A percentile compares a stretch with the other conserved stretches of the same genome.
Conservation (phyloP, 441 rosid species). For the Lepidium campestre region DNA sequence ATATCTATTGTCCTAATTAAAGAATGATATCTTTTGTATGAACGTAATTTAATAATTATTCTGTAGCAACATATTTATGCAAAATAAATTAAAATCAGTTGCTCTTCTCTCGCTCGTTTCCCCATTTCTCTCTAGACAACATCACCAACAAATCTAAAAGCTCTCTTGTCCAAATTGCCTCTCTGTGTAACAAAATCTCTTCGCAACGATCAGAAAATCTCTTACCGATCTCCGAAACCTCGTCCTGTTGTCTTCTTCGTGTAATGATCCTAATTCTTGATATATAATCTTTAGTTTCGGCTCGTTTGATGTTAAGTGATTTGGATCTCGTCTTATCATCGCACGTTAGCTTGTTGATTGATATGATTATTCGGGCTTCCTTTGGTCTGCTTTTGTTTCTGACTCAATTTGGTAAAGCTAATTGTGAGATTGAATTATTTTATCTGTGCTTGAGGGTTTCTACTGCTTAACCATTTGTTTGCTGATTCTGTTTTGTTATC, state of each 20-base stretch:
- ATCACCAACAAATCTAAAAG: constrained; percentile 17
- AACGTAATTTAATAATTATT: not conserved
- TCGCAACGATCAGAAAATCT: not conserved
- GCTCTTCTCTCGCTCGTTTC: not conserved
- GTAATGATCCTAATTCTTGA: not conserved
- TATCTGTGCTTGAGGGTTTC: constrained; percentile 1
- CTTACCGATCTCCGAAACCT: not conserved
- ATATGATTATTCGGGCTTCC: not conserved
- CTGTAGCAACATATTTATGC: not conserved
- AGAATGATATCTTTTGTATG: no score
- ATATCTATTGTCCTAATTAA: no score
- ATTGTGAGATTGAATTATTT: not conserved
- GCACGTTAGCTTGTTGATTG: not conserved
- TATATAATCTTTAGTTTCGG: not conserved
- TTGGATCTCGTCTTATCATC: not conserved
- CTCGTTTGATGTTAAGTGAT: not conserved
- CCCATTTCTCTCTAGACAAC: constrained; percentile 10
- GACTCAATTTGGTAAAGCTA: not conserved
- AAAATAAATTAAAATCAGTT: not conserved
- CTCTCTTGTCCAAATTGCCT: constrained; percentile 10
- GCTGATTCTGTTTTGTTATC: not conserved
- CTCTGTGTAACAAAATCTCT: not conserved
- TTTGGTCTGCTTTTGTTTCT: not conserved
- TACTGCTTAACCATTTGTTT: not conserved
- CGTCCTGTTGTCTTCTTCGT: not conserved